These are phyloP conservation scores for Dendrobium officinale DNA, from an alignment of 106 monocot genomes.

Conservation along the genomic window DNA sequence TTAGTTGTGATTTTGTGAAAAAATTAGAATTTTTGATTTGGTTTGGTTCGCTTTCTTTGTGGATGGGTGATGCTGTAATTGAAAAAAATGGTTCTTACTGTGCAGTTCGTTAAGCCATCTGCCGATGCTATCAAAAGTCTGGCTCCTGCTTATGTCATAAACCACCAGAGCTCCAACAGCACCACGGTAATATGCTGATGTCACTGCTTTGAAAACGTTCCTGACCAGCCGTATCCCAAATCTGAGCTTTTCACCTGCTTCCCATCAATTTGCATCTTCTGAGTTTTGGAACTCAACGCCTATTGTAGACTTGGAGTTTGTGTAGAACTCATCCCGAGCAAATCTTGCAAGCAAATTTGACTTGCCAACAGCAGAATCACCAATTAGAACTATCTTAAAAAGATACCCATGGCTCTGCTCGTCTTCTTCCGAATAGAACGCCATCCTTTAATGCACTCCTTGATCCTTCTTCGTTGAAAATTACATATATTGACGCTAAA, in stretches of 20 bases:
- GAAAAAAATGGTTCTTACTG: neutral
- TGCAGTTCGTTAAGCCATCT: slow-evolving; percentile 4
- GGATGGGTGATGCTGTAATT: too few species aligned
- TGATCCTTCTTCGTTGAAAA: neutral
- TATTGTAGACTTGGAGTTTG: slow-evolving; percentile 9
- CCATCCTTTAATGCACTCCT: neutral
- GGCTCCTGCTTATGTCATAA: slow-evolving; percentile 7
- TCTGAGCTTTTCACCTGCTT: slow-evolving; percentile 6
- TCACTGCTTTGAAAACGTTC: slow-evolving; percentile 8
- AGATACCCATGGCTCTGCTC: slow-evolving; percentile 3
- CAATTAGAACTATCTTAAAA: slow-evolving; percentile 12
- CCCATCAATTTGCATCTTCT: slow-evolving; percentile 4
- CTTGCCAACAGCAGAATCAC: slow-evolving; percentile 8
- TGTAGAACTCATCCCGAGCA: slow-evolving; percentile 10
- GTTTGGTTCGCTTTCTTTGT: too few species aligned
- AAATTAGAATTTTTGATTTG: too few species aligned
- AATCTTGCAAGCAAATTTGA: slow-evolving; percentile 11
- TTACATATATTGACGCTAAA: neutral
- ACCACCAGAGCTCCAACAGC: neutral
- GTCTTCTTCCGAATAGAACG: slow-evolving; percentile 8
- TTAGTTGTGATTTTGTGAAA: too few species aligned
- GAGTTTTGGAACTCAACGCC: slow-evolving; percentile 9
- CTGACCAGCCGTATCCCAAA: slow-evolving; percentile 10
- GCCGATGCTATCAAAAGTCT: slow-evolving; percentile 4
- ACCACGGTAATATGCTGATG: slow-evolving; percentile 6